These are phyloP conservation scores for Aspergillus unguis DNA, from an alignment of 2,329 filamentous ascomycete species.

Conservation along the genomic window DNA sequence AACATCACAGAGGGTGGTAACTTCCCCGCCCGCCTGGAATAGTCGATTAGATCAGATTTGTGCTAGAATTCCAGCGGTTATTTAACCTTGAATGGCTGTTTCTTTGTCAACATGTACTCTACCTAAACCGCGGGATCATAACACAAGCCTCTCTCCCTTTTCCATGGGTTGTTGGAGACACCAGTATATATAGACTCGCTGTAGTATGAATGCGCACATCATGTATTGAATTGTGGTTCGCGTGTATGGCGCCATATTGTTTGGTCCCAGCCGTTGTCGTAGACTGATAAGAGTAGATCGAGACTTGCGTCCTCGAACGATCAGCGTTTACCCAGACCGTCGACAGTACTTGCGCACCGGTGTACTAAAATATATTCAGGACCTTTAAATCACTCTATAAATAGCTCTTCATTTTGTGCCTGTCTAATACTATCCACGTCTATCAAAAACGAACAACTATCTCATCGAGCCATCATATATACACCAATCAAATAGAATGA, in stretches of 20 bases:
- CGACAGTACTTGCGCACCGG: no score
- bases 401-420: no score
- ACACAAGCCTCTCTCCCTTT: constrained; percentile 21
- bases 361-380: no score
- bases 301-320: no score
- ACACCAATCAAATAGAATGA: neutral
- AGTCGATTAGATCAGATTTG: constrained; percentile 39
- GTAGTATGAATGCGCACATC: constrained; percentile 18
- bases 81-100: constrained; percentile 23
- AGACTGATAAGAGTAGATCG: neutral
- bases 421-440: neutral
- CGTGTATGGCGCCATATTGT: neutral
- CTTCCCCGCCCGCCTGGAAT: constrained; percentile 52
- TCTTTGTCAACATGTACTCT: constrained; percentile 40
- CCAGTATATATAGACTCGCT: constrained; percentile 32
- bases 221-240: neutral
- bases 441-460: neutral
- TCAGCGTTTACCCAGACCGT: no score
- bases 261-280: neutral
- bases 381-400: no score
- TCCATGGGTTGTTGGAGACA: constrained; percentile 22
- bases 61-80: constrained; percentile 23
- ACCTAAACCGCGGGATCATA: constrained; percentile 30
- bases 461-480: neutral
- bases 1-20: constrained; percentile 51